Evolutionary conservation across 2,329 filamentous ascomycete genomes (phyloP), one percentile per base, ranked within the genome.

Genomic region (Aspergillus ustus): DNA sequence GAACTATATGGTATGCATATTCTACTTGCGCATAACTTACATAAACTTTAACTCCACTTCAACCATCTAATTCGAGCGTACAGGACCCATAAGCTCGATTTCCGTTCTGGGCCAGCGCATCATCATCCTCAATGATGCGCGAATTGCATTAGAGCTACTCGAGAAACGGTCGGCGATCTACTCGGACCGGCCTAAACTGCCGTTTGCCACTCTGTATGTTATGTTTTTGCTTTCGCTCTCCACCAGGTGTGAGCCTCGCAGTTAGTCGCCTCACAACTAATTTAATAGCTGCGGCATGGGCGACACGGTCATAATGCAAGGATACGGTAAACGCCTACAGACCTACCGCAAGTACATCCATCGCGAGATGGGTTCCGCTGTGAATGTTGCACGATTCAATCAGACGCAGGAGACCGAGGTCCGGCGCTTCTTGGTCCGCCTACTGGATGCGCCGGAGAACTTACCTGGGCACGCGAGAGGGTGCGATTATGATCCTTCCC

Each of bases 291-390:
- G 76, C 8, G 81, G 80, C 6, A 81, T 73, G 76, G 75, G 74
- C 7, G 67, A 80, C 19, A 62, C 73, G 0, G 63, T 81, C 2
- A 72, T 72, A 2, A 59, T 78, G 19, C 67, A 70, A 22, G 69
- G 69, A 13, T 79, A 82, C 55, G 75, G 76, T 9, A 70, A 75
- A 13, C 74, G 68, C 6, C 78, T 80, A 20, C 74, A 74, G 29
- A 71, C 70, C 2, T 76, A 82, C 51, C 81, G 84, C 11, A 85
- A 81, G 67, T 75, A 80, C 9, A 75, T 82, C 45, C 72, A 75
- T 28, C 74, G 76, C n/a, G 72, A 80, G 13, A 71, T 85, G 6
- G 83, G 83, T 0, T 78, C 81, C 0, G 80, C 79, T 40, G 59
- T 65, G 0, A 65, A 73, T 0, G 75, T 80, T 0, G 62, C 76